Conservation (phyloP, 2,329 filamentous ascomycete genomes). For the Calonectria pseudoturangicola region DNA sequence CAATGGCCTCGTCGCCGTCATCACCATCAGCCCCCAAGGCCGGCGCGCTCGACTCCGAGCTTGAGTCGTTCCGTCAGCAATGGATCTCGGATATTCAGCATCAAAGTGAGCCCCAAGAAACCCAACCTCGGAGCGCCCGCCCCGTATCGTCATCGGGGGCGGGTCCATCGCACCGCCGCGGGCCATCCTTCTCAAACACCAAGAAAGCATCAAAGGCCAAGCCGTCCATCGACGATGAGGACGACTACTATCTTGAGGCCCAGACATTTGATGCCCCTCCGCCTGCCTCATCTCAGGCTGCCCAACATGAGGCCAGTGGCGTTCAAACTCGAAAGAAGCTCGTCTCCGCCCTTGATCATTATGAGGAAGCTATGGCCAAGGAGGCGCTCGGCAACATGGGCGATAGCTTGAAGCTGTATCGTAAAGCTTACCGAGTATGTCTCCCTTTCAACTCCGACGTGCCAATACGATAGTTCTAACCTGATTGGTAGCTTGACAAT, state of each 20-base stretch:
- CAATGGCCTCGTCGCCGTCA: constrained; percentile 27
- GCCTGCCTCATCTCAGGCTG: constrained; percentile 18
- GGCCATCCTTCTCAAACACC: constrained; percentile 8
- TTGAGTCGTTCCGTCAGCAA: constrained; percentile 89
- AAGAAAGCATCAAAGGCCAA: constrained; percentile 33
- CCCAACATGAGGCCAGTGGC: constrained; percentile 41
- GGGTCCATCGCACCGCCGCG: constrained; percentile 24
- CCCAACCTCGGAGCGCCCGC: constrained; percentile 36
- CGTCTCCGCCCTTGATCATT: constrained; percentile 90
- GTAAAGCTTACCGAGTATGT: constrained; percentile 88
- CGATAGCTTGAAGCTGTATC: constrained; percentile 91
- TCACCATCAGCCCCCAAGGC: constrained; percentile 36
- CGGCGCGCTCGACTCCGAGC: constrained; percentile 77
- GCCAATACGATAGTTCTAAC: constrained; percentile 40
- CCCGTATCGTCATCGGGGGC: constrained; percentile 48
- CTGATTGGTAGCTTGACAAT: constrained; percentile 80
- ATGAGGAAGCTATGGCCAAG: constrained; percentile 92
- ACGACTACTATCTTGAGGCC: constrained; percentile 60
- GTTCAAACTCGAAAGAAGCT: constrained; percentile 67
- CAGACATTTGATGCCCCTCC: constrained; percentile 59
- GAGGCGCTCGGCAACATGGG: constrained; percentile 90
- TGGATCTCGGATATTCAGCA: constrained; percentile 87
- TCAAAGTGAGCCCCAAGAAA: constrained; percentile 56
- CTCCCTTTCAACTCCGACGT: neutral
- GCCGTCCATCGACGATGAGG: constrained; percentile 55